These are phyloP conservation scores for Tieghemostelium lacteum DNA, from an alignment of 78 protist species.

Conservation along the genomic window DNA sequence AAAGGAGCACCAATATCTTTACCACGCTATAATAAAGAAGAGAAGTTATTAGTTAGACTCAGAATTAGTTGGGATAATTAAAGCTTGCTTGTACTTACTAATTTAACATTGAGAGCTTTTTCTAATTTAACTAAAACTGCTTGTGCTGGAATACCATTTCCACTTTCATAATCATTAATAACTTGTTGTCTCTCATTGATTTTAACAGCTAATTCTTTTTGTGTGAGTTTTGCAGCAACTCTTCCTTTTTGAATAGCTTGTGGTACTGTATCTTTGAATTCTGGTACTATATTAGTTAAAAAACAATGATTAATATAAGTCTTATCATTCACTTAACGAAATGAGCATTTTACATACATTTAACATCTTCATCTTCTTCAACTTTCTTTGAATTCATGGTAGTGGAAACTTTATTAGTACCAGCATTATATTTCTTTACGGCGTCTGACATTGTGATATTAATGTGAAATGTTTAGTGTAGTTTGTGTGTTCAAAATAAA, in stretches of 20 bases:
- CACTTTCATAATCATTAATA: conserved; percentile 86
- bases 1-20: conserved; percentile 64
- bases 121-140: conserved; percentile 86
- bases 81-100: no score
- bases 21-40: conserved; percentile 36
- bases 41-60: no score
- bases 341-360: neutral
- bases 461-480: no score
- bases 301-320: neutral
- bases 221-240: conserved; percentile 57
- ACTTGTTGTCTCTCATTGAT: conserved; percentile 79
- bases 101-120: conserved; percentile 85
- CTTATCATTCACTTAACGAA: neutral
- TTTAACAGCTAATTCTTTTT: conserved; percentile 84
- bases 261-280: conserved; percentile 53
- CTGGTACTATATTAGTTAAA: conserved; percentile 10
- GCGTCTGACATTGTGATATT: no score
- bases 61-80: no score
- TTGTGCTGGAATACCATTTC: conserved; percentile 88
- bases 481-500: no score
- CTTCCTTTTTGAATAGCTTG: conserved; percentile 81
- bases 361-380: conserved; percentile 53
- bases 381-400: conserved; percentile 38
- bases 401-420: conserved; percentile 23
- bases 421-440: conserved; percentile 69